Percentiles rank a stretch among this genome's conserved stretches.
These are phyloP conservation scores for Durio zibethinus DNA, from an alignment of 345 rosid genomes.

Conservation along the genomic window DNA sequence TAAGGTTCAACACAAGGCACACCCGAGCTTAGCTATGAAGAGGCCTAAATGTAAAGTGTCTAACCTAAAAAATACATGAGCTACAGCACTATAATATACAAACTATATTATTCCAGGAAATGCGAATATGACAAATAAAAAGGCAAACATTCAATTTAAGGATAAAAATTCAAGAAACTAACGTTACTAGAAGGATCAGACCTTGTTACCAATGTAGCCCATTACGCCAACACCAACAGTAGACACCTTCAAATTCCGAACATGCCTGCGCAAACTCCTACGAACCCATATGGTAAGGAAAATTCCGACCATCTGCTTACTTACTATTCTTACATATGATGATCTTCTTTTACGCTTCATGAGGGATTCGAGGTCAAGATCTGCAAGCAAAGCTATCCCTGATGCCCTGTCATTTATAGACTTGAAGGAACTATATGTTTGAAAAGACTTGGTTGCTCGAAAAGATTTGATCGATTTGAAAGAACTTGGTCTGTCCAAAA, in stretches of 20 bases:
- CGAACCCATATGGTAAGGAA: slow-evolving; percentile 89
- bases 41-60: neutral
- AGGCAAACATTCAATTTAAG: neutral
- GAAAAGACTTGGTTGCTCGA: slow-evolving; percentile 46
- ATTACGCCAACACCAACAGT: slow-evolving; percentile 91
- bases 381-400: slow-evolving; percentile 55
- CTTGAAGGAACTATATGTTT: slow-evolving; percentile 60
- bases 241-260: slow-evolving; percentile 75
- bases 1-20: neutral
- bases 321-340: slow-evolving; percentile 67
- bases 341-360: slow-evolving; percentile 70
- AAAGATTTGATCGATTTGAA: slow-evolving; percentile 56
- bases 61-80: neutral
- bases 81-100: neutral
- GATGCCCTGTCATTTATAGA: slow-evolving; percentile 35
- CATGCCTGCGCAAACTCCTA: slow-evolving; percentile 76
- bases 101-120: neutral
- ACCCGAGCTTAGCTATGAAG: slow-evolving; percentile 1
- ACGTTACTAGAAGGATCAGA: slow-evolving; percentile 28
- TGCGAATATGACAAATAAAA: neutral
- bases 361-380: slow-evolving; percentile 57
- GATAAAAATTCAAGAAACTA: neutral
- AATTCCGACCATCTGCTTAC: slow-evolving; percentile 95
- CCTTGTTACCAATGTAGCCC: slow-evolving; percentile 99
- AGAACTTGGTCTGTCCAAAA: slow-evolving; percentile 61